Evolutionary conservation across 192 early-diverging fungal genomes (phyloP).

Genomic region (Coemansia sp.): DNA sequence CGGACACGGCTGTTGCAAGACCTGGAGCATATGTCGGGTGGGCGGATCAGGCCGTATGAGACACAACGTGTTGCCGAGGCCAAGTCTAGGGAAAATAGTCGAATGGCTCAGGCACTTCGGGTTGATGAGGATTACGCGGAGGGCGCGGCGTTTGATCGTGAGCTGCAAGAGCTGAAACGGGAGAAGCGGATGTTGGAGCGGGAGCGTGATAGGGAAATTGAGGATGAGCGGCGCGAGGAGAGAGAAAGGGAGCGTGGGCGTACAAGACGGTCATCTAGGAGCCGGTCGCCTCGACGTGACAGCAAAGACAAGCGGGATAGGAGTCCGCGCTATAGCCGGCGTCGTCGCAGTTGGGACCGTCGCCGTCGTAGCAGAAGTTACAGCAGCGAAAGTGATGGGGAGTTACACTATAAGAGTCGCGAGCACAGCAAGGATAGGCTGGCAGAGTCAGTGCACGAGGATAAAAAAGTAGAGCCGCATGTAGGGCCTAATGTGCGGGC

Average conservation of each 20-base stretch:
- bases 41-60: slow-evolving; percentile 58
- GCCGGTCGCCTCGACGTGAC: not conserved
- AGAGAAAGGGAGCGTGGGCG: not conserved
- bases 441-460: not conserved
- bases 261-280: not conserved
- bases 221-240: slow-evolving; percentile 5
- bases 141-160: slow-evolving; percentile 69
- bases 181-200: slow-evolving; percentile 26
- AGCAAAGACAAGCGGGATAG: not conserved
- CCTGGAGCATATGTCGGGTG: slow-evolving; percentile 29
- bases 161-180: slow-evolving; percentile 61
- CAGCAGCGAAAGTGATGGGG: not conserved
- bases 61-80: slow-evolving; percentile 71
- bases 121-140: slow-evolving; percentile 67
- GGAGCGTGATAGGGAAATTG: slow-evolving; percentile 14
- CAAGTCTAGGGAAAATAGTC: slow-evolving; percentile 67
- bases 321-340: not conserved
- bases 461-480: slow-evolving; percentile 2
- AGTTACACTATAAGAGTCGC: not conserved
- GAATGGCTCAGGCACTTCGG: slow-evolving; percentile 66
- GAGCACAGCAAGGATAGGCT: not conserved
- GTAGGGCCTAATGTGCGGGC: slow-evolving; percentile 2
- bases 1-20: slow-evolving; percentile 61
- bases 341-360: not conserved
- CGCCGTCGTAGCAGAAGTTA: not conserved